phyloP scores from a whole-genome alignment of 352 stramenopile species.

The Phytophthora tubulina region DNA sequence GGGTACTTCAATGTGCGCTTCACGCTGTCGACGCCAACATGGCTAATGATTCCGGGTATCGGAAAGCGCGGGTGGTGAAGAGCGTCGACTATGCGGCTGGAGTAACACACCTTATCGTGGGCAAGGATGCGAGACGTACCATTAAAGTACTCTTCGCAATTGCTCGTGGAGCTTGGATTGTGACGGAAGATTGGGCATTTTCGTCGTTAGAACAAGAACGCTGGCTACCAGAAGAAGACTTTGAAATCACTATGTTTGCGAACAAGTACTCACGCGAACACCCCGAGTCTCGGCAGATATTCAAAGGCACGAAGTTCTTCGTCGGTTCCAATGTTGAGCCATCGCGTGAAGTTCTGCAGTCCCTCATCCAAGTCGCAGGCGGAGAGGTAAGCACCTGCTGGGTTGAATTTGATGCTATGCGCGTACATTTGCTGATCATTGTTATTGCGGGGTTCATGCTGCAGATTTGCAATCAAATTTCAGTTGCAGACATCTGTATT shows the following conservation, averaged over 20 bases:
- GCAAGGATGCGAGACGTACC: slow-evolving; percentile 71
- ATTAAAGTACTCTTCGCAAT: slow-evolving; percentile 90
- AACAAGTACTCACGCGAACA: slow-evolving; percentile 57
- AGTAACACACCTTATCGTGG: slow-evolving; percentile 84
- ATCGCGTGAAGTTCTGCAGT: slow-evolving; percentile 76
- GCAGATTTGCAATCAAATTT: slow-evolving; percentile 83
- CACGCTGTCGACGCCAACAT: slow-evolving; percentile 80
- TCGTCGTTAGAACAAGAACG: slow-evolving; percentile 75
- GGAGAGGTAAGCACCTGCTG: slow-evolving; percentile 59
- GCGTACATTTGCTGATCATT: slow-evolving; percentile 3
- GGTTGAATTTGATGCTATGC: slow-evolving; percentile 3
- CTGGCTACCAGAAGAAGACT: slow-evolving; percentile 78
- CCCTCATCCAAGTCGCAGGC: slow-evolving; percentile 76
- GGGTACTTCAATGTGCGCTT: slow-evolving; percentile 79
- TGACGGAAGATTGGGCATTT: slow-evolving; percentile 84
- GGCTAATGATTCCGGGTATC: slow-evolving; percentile 54
- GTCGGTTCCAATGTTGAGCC: slow-evolving; percentile 79
- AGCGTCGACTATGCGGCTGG: slow-evolving; percentile 74
- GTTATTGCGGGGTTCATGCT: slow-evolving; percentile 9
- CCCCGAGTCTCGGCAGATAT: slow-evolving; percentile 65
- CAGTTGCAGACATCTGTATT: slow-evolving; percentile 67
- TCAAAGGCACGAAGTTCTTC: slow-evolving; percentile 73
- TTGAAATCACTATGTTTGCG: slow-evolving; percentile 64
- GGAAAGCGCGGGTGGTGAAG: slow-evolving; percentile 83
- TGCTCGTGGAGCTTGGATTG: slow-evolving; percentile 81